Conservation (phyloP, 805 yeast species). For the Suhomyces xylopsoci region DNA sequence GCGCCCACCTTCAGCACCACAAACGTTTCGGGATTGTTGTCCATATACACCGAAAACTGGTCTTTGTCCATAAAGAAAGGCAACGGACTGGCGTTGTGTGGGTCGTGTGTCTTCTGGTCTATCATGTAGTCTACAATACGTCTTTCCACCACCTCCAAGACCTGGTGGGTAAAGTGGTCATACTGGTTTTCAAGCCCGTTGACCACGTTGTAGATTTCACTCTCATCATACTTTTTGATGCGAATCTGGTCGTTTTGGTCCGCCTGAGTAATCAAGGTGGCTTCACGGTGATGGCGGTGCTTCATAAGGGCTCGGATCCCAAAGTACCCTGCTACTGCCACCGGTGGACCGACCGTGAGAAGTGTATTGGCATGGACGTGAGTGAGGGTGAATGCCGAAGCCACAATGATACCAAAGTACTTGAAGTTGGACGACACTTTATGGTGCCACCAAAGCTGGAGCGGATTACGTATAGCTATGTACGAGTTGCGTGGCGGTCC, state of each 20-base stretch:
- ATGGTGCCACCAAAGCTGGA: slow-evolving; percentile 24
- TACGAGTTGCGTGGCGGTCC: slow-evolving; percentile 35
- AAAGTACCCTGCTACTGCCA: slow-evolving; percentile 26
- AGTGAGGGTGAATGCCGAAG: slow-evolving; percentile 26
- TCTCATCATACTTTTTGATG: slow-evolving; percentile 32
- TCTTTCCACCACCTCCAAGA: slow-evolving; percentile 22
- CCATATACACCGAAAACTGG: slow-evolving; percentile 29
- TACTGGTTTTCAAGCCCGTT: slow-evolving; percentile 37
- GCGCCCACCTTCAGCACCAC: slow-evolving; percentile 19
- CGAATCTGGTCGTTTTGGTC: slow-evolving; percentile 12
- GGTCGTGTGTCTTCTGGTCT: background rate
- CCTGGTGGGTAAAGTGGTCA: slow-evolving; percentile 31
- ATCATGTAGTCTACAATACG: slow-evolving; percentile 28
- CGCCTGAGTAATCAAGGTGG: slow-evolving; percentile 8
- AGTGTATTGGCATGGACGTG: slow-evolving; percentile 36
- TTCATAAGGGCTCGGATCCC: slow-evolving; percentile 14
- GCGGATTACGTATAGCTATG: slow-evolving; percentile 21
- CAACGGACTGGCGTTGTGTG: background rate
- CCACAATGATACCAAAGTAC: slow-evolving; percentile 24
- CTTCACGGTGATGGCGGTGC: slow-evolving; percentile 12
- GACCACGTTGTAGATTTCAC: slow-evolving; percentile 25
- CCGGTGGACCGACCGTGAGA: slow-evolving; percentile 37
- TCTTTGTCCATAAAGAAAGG: slow-evolving; percentile 27
- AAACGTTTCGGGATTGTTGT: slow-evolving; percentile 24
- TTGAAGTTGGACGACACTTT: slow-evolving; percentile 25